These are phyloP conservation scores for Dentipellis fragilis DNA, from an alignment of 768 basidiomycete species.

Conservation along the genomic window DNA sequence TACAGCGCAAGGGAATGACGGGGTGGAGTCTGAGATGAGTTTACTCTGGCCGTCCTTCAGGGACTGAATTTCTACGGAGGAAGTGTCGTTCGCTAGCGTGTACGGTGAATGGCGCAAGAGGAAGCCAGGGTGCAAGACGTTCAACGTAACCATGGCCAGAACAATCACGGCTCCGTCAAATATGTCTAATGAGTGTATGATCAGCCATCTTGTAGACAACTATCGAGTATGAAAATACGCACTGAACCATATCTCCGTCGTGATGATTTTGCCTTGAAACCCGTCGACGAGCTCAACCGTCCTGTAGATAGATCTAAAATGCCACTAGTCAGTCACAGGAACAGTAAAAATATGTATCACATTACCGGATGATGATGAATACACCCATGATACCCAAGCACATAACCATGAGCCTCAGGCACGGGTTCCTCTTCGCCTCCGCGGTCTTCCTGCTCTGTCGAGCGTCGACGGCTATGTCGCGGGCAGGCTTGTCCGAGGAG, in stretches of 20 bases:
- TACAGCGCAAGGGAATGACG: too few relatives aligned
- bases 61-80: neutral
- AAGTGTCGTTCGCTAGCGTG: neutral
- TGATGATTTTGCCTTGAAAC: constrained; percentile 5
- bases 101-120: neutral
- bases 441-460: neutral
- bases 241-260: constrained; percentile 9
- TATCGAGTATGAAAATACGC: neutral
- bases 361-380: constrained; percentile 9
- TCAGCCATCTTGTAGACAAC: neutral
- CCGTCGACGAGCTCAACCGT: constrained; percentile 7
- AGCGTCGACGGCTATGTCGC: neutral
- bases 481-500: neutral
- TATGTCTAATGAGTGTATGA: neutral
- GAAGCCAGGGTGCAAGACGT: constrained; percentile 6
- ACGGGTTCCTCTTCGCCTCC: neutral
- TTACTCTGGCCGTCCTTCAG: too few relatives aligned
- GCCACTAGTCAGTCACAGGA: neutral
- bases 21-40: too few relatives aligned
- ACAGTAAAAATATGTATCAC: neutral
- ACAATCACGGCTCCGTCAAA: constrained; percentile 10
- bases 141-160: constrained; percentile 7
- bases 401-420: constrained; percentile 1
- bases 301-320: constrained; percentile 7
- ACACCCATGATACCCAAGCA: constrained; percentile 6